Evolutionary conservation across 83 land plant species (phyloP).

Genomic region (Picea mariana): DNA sequence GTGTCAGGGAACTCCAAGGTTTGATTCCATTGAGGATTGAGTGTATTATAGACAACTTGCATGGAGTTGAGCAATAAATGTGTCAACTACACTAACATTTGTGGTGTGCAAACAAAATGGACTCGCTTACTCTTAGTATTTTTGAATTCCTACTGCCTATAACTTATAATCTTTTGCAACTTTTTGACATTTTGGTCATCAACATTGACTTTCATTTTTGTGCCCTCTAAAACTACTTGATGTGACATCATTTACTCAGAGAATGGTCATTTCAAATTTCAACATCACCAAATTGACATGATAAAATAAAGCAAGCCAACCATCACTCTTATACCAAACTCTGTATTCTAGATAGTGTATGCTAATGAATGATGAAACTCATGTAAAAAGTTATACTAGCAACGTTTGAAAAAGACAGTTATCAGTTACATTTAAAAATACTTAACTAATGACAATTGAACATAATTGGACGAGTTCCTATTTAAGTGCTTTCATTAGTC

Average conservation of each 20-base stretch:
- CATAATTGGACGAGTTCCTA: neutral
- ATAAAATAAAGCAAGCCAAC: neutral
- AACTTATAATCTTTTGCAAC: neutral
- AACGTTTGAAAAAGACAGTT: too few species aligned
- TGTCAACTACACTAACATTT: neutral
- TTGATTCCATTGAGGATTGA: slow-evolving; percentile 90
- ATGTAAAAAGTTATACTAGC: neutral
- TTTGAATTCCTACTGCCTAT: too few species aligned
- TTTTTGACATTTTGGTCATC: neutral
- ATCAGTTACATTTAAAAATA: too few species aligned
- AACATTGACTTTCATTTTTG: neutral
- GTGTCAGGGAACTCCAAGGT: slow-evolving; percentile 82
- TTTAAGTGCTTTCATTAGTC: neutral
- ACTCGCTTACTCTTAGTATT: neutral
- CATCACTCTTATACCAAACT: neutral
- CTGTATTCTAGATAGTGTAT: neutral
- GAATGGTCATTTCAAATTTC: too few species aligned
- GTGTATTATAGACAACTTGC: slow-evolving; percentile 86
- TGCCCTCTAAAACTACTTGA: neutral
- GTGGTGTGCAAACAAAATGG: neutral
- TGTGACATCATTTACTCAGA: too few species aligned
- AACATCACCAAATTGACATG: neutral
- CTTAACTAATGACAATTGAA: neutral
- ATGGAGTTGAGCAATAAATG: neutral
- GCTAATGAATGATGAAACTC: neutral